phyloP scores from a whole-genome alignment of 2,329 filamentous ascomycete genomes.

The Mariannaea elegans region DNA sequence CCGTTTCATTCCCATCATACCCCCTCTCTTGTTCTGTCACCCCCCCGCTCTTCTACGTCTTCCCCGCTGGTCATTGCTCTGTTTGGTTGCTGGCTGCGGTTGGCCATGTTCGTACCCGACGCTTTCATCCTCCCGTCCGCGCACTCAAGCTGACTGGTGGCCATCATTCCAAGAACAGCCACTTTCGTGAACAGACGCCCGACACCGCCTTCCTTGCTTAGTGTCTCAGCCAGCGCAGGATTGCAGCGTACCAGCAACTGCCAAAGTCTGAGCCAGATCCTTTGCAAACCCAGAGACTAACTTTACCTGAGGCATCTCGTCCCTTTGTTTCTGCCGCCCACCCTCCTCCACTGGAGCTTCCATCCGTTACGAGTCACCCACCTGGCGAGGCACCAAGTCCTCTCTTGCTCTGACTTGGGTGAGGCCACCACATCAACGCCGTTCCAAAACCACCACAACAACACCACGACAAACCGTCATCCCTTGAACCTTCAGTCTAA shows the following conservation, averaged over 20 bases:
- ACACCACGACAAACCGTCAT: constrained; percentile 8
- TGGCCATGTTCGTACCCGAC: constrained; percentile 32
- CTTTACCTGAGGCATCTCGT: constrained; percentile 1
- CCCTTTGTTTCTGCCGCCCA: constrained; percentile 4
- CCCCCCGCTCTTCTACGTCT: constrained; percentile 2
- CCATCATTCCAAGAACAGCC: constrained; percentile 42
- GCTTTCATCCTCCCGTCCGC: constrained; percentile 28
- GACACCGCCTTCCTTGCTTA: constrained; percentile 35
- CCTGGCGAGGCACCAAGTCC: constrained; percentile 1
- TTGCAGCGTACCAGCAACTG: not conserved
- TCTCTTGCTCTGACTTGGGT: constrained; percentile 3
- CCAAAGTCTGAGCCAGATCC: constrained; percentile 11
- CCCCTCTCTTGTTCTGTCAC: constrained; percentile 7
- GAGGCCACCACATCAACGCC: constrained; percentile 3
- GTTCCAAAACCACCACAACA: not conserved
- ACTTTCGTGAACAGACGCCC: constrained; percentile 31
- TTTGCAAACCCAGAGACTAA: constrained; percentile 4
- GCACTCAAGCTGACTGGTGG: constrained; percentile 38
- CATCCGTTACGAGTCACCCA: not conserved
- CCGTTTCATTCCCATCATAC: not conserved
- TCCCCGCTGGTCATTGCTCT: constrained; percentile 11
- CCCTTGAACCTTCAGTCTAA: constrained; percentile 16
- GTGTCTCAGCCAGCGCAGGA: constrained; percentile 12
- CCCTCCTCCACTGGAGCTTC: constrained; percentile 1
- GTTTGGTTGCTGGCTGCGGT: constrained; percentile 20